These are phyloP conservation scores for Acanthamoeba culbertsoni DNA, from an alignment of 208 protist genomes.

Conservation along the genomic window DNA sequence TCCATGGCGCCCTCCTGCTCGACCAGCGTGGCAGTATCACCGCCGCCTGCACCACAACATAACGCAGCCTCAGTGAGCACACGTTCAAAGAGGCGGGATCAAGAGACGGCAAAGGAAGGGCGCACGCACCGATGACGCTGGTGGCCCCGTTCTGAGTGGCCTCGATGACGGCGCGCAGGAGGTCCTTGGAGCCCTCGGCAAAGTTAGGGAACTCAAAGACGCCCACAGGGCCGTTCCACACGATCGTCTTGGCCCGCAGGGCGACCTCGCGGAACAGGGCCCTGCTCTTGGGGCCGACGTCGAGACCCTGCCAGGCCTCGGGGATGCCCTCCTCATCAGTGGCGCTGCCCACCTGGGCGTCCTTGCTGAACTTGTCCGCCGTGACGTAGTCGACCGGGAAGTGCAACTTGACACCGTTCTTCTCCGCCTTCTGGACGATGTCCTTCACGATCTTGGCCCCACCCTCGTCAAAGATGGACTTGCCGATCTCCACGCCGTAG, in stretches of 20 bases:
- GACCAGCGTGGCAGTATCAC: conserved; percentile 96
- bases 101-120: too few relatives aligned
- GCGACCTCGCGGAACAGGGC: conserved; percentile 86
- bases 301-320: conserved; percentile 89
- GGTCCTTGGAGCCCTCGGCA: conserved; percentile 87
- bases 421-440: conserved; percentile 94
- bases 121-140: conserved; percentile 82
- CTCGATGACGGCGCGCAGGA: conserved; percentile 77
- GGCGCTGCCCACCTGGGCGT: conserved; percentile 57
- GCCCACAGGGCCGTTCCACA: conserved; percentile 97
- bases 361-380: conserved; percentile 90
- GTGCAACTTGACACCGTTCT: conserved; percentile 94
- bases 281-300: conserved; percentile 93
- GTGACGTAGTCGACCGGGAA: conserved; percentile 97
- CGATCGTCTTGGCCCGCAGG: conserved; percentile 89
- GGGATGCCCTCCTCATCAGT: conserved; percentile 84
- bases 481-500: conserved; percentile 87
- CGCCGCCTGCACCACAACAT: conserved; percentile 86
- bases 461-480: conserved; percentile 93
- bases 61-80: background rate
- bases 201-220: conserved; percentile 98
- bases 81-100: background rate
- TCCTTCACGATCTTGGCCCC: conserved; percentile 80
- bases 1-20: conserved; percentile 89
- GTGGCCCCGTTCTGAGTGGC: conserved; percentile 87